Base-by-base conservation (phyloP, 2,329 filamentous ascomycete genomes). In the Remersonia thermophila region DNA sequence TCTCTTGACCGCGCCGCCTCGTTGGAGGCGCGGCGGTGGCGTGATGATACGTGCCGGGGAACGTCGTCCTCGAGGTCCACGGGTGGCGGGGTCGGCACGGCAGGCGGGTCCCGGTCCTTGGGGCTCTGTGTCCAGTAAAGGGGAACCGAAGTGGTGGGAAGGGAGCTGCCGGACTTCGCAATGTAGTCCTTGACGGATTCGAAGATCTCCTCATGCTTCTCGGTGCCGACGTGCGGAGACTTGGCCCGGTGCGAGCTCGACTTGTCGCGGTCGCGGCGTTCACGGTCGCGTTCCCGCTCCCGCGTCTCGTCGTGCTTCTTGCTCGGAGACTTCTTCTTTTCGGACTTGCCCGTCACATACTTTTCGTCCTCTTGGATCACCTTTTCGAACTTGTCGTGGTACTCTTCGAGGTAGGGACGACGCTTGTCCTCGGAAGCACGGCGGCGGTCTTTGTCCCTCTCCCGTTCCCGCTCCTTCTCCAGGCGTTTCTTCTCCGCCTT, bases 401-500 rank as follows among this genome's bases (percentile, higher is more conserved):
- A 37, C 36, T 55, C 52, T 33, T 55, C 53, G 8, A 51, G 43
- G 30, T 55, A 54, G 3, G 47, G 38, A 34, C 49, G 51, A 20
- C 47, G 12, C 27, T 29, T 29, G 3, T 29, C 27, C 27, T 29
- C 14, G 20, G n/a, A n/a, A n/a, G 20, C 20, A 9, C 20, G 20
- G 20, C 20, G 20, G 20, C 20, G 20, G 8, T 29, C 27, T 12
- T 12, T 29, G 3, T 29, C 27, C 8, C 5, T 29, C n/a, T 29
- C 27, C 3, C 27, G 12, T 14, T 29, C 27, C 2, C 51, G 51
- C 14, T 49, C 47, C 34, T 38, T 51, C 32, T 55, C 53, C 14
- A 32, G 34, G 13, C 47, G 49, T 12, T 59, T 55, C 15, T 56
- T 51, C 12, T 58, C 56, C n/a, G 55, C 46, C 14, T 58, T 55